Evolutionary conservation across 345 rosid genomes (phyloP), one percentile per base, ranked within the genome.

Genomic region (Eutrema heterophyllum): DNA sequence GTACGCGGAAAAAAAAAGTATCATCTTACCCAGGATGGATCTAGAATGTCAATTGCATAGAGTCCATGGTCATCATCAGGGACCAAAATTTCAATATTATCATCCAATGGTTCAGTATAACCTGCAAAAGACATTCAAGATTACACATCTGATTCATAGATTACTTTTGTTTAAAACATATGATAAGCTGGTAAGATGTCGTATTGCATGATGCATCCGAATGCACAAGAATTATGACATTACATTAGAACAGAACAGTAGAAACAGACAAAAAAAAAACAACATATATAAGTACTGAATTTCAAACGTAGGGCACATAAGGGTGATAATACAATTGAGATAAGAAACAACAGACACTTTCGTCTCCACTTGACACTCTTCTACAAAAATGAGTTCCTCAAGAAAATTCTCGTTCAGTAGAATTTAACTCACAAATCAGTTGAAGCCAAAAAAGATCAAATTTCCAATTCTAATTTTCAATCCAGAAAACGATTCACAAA

Each of bases 11-110:
- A 29, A 2, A 51, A 52, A 18, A 18, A 4, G 57, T 27, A 53
- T 5, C 16, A 53, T 55, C 78, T 79, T 79, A 92, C 98, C 85
- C 77, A 82, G 18, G 94, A 88, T 4, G 98, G 98, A 64, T 92
- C 98, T 24, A 92, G 75, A 64, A 92, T 84, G 69, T 92, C 93
- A 60, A 92, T 90, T 30, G 91, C 92, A 72, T 82, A 90, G 16
- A 92, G 86, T 68, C 98, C 98, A 82, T 79, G 76, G 76, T 92
- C 98, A 81, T 89, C 96, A 26, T 90, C 94, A 72, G 98, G 98
- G 41, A 90, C 95, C 70, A 80, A 73, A 49, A 92, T 72, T 72
- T 92, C 98, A 45, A 78, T 41, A 71, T 83, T 80, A 13, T 79
- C 78, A 72, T 88, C 81, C 79, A 92, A 75, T 8, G 83, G 78